Evolutionary conservation across 2,329 filamentous ascomycete genomes (phyloP).

Genomic region (Coccinonectria pachysandricola): DNA sequence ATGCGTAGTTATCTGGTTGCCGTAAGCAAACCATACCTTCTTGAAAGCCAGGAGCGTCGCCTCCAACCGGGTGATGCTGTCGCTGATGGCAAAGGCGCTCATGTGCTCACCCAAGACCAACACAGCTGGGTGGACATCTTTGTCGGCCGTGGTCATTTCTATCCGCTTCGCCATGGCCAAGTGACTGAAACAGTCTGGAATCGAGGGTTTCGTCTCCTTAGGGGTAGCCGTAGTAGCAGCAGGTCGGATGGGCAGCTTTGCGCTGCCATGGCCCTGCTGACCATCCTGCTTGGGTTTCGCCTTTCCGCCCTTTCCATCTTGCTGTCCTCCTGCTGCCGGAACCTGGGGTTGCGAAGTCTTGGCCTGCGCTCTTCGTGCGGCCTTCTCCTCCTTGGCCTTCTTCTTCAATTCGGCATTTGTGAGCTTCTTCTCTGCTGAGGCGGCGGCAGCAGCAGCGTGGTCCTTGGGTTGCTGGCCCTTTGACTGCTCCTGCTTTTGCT

Average conservation of each 20-base stretch:
- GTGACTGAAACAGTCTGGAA: conserved; percentile 71
- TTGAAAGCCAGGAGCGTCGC: conserved; percentile 86
- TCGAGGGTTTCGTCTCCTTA: conserved; percentile 48
- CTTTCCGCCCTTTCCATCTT: conserved; percentile 38
- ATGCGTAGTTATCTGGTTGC: too few relatives aligned
- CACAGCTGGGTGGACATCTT: conserved; percentile 78
- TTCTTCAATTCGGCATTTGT: conserved; percentile 78
- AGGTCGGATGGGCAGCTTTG: conserved; percentile 19
- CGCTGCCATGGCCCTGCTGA: conserved; percentile 21
- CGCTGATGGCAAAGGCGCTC: conserved; percentile 76
- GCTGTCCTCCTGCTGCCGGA: conserved; percentile 26
- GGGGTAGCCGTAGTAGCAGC: conserved; percentile 23
- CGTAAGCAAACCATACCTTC: conserved; percentile 50
- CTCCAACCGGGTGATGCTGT: conserved; percentile 79
- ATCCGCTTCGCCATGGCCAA: conserved; percentile 57
- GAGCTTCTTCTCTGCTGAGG: conserved; percentile 43
- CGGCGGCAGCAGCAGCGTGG: conserved; percentile 7
- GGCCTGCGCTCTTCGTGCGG: conserved; percentile 66
- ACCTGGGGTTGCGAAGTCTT: conserved; percentile 43
- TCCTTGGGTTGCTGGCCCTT: conserved; percentile 16
- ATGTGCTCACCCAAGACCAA: conserved; percentile 83
- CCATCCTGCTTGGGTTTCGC: conserved; percentile 37
- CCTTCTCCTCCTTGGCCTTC: conserved; percentile 82
- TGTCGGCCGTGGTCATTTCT: conserved; percentile 48
- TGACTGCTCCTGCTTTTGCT: conserved; percentile 16